A percentile compares a stretch with the other conserved stretches of the same genome.
These are phyloP conservation scores for Beauveria varroae DNA, from an alignment of 2,329 filamentous ascomycete species.

Conservation along the genomic window DNA sequence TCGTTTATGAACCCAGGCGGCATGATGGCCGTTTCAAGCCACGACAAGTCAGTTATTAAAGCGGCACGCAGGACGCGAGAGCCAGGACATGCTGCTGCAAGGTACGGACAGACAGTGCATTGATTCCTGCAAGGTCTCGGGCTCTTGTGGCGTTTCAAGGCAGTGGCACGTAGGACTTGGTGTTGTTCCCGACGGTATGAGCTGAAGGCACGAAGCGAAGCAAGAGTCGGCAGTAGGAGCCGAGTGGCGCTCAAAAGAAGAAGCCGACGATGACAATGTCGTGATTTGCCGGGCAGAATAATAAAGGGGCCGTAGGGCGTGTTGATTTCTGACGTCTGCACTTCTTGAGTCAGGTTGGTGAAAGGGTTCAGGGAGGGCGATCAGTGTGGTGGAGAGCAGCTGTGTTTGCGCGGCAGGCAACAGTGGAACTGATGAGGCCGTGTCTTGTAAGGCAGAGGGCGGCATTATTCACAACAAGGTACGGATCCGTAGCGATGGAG, in stretches of 20 bases:
- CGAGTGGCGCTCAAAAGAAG: not conserved
- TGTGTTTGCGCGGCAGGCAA: not conserved
- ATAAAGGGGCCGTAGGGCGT: not conserved
- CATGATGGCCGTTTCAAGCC: not conserved
- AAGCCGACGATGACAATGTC: not conserved
- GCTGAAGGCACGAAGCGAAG: not conserved
- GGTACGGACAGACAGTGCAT: not conserved
- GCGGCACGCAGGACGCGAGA: not conserved
- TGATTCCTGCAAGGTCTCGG: not conserved
- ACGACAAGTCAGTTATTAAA: not conserved
- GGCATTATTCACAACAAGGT: not conserved
- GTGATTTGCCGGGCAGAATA: not conserved
- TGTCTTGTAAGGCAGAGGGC: too few species aligned
- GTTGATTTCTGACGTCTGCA: not conserved
- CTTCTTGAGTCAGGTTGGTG: not conserved
- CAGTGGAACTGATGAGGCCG: too few species aligned
- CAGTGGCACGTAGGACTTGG: not conserved
- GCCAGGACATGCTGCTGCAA: not conserved
- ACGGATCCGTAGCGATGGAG: too few species aligned
- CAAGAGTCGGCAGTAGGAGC: not conserved
- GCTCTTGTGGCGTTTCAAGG: constrained; percentile 3
- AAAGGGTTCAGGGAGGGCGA: not conserved
- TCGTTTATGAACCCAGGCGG: not conserved
- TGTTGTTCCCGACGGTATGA: not conserved
- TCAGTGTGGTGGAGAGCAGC: not conserved